These are phyloP conservation scores for Crithidia thermophila DNA, from an alignment of 208 protist species.

Conservation along the genomic window DNA sequence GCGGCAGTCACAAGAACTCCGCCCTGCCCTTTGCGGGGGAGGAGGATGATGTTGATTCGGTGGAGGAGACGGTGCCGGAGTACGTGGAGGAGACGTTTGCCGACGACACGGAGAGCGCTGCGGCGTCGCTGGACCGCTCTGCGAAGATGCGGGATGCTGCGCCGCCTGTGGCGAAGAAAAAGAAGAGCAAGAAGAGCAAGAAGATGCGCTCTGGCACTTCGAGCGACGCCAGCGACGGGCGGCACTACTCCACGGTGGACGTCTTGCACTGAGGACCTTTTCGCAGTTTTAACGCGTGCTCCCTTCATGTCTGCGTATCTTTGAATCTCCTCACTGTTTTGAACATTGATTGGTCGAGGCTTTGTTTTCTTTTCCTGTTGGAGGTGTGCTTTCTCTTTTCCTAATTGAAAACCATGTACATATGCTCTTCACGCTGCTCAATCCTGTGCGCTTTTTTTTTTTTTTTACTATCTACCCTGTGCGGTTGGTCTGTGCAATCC, in stretches of 20 bases:
- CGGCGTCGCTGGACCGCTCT: slow-evolving; percentile 8
- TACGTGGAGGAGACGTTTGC: not conserved
- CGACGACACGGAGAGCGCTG: slow-evolving; percentile 6
- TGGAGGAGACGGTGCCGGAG: no score
- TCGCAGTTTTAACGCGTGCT: no score
- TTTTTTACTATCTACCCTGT: not conserved
- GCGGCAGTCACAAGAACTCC: not conserved
- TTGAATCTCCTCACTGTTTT: no score
- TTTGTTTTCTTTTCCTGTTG: slow-evolving; percentile 3
- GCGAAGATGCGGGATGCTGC: not conserved
- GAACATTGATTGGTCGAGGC: not conserved
- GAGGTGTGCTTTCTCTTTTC: not conserved
- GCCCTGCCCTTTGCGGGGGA: no score
- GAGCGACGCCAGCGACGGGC: not conserved
- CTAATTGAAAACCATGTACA: not conserved
- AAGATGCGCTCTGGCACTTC: not conserved
- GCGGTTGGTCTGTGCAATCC: not conserved
- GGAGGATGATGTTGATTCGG: no score
- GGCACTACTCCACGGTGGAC: slow-evolving; percentile 15
- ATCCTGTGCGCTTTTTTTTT: not conserved
- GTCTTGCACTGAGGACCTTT: not conserved
- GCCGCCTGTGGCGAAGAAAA: not conserved
- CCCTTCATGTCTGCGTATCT: no score
- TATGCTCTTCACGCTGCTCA: not conserved
- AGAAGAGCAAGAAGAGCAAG: not conserved